Conservation (phyloP, 352 stramenopile species). For the Phytophthora uliginosa region DNA sequence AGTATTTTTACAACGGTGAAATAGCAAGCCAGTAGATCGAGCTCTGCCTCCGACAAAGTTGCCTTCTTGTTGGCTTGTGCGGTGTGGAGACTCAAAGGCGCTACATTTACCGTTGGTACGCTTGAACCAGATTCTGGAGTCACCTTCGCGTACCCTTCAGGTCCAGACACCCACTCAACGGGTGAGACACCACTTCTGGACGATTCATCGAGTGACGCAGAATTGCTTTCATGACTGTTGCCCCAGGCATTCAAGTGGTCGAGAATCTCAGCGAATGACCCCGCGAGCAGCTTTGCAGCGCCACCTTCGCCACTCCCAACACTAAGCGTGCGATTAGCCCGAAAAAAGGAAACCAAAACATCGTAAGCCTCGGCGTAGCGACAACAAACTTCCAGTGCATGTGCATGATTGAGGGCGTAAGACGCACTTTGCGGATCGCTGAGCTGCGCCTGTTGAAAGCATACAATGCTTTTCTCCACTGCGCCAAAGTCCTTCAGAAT, state of each 20-base stretch:
- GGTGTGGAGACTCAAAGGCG: not conserved
- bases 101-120: not conserved
- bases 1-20: conserved; percentile 90
- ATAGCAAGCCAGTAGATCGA: conserved; percentile 83
- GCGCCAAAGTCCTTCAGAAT: conserved; percentile 80
- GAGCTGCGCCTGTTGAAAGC: conserved; percentile 63
- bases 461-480: conserved; percentile 58
- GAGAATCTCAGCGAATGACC: conserved; percentile 46
- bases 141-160: conserved; percentile 39
- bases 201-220: not conserved
- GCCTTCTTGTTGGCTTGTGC: conserved; percentile 10
- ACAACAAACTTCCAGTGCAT: conserved; percentile 62
- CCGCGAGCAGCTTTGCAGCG: conserved; percentile 28
- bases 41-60: conserved; percentile 49
- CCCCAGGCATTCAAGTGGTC: conserved; percentile 33
- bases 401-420: conserved; percentile 77
- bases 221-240: not conserved
- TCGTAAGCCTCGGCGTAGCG: conserved; percentile 56
- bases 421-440: conserved; percentile 52
- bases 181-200: not conserved
- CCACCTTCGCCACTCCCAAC: conserved; percentile 30
- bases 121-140: not conserved
- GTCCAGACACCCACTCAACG: conserved; percentile 38
- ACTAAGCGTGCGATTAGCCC: conserved; percentile 40
- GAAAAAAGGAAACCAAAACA: conserved; percentile 54